Conservation (phyloP, 2,329 filamentous ascomycete species). For the Pseudonectria buxi region DNA sequence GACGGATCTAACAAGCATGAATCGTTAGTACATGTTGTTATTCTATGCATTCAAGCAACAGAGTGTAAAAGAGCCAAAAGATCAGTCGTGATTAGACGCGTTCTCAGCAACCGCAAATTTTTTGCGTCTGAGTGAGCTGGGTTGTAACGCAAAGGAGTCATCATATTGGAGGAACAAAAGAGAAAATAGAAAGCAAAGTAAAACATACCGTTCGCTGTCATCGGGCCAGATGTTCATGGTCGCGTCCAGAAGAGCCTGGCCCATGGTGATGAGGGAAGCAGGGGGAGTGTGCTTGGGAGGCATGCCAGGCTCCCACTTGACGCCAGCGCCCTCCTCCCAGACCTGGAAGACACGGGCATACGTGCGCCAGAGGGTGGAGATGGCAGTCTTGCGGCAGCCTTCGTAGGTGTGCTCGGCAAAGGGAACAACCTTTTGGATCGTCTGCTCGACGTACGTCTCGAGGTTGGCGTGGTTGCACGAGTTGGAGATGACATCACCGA, state of each 20-base stretch:
- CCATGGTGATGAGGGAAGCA: conserved; percentile 74
- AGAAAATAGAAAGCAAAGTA: conserved; percentile 10
- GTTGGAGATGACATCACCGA: conserved; percentile 86
- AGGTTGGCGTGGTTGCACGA: conserved; percentile 67
- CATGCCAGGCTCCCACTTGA: conserved; percentile 85
- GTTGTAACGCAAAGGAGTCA: conserved; percentile 87
- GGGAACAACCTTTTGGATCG: conserved; percentile 71
- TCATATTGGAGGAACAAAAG: conserved; percentile 50
- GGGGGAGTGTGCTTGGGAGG: conserved; percentile 76
- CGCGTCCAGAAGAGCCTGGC: conserved; percentile 74
- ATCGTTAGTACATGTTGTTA: conserved; percentile 34
- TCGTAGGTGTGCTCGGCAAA: conserved; percentile 87
- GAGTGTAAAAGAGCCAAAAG: conserved; percentile 15
- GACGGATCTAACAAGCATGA: conserved; percentile 54
- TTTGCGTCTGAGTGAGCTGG: conserved; percentile 99
- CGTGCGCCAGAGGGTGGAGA: conserved; percentile 86
- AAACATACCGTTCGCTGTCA: conserved; percentile 85
- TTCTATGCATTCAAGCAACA: conserved; percentile 15
- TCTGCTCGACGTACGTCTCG: conserved; percentile 81
- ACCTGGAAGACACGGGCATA: conserved; percentile 88
- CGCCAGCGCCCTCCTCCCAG: conserved; percentile 64
- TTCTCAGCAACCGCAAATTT: conserved; percentile 78
- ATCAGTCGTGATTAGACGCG: conserved; percentile 44
- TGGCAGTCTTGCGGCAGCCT: conserved; percentile 84
- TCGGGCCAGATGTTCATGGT: conserved; percentile 83